Percentiles rank a stretch among this genome's conserved stretches.
Conservation (phyloP, 2,329 filamentous ascomycete genomes). For the Reticulascus tulasneorum region DNA sequence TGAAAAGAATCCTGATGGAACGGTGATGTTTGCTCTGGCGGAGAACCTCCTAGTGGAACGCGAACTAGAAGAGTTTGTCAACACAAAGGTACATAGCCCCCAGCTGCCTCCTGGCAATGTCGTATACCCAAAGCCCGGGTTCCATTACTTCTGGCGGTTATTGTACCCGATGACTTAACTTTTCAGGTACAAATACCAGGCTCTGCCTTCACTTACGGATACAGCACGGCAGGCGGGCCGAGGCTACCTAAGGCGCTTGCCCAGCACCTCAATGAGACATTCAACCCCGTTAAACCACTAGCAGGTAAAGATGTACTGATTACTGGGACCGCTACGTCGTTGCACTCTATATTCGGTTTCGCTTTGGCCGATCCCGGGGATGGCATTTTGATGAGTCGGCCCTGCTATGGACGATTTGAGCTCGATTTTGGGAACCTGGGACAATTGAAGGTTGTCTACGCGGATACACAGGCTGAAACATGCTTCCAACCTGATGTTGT, state of each 20-base stretch:
- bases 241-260: slow-evolving; percentile 29
- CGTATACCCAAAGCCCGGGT: too few relatives aligned
- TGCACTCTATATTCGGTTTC: slow-evolving; percentile 37
- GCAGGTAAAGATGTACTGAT: slow-evolving; percentile 26
- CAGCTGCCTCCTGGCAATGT: too few relatives aligned
- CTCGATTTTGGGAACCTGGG: slow-evolving; percentile 38
- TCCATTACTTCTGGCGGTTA: too few relatives aligned
- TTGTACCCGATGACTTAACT: too few relatives aligned
- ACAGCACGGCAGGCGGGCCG: slow-evolving; percentile 28
- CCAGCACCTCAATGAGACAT: slow-evolving; percentile 32
- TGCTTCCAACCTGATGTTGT: slow-evolving; percentile 40
- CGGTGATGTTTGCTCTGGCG: slow-evolving; percentile 9
- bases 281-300: slow-evolving; percentile 26
- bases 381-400: slow-evolving; percentile 33
- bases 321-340: slow-evolving; percentile 30
- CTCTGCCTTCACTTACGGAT: slow-evolving; percentile 34
- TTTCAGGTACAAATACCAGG: too few relatives aligned
- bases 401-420: slow-evolving; percentile 46
- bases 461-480: slow-evolving; percentile 36
- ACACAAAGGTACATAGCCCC: too few relatives aligned
- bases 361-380: slow-evolving; percentile 32
- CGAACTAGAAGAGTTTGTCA: slow-evolving; percentile 4
- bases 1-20: slow-evolving; percentile 4
- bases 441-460: slow-evolving; percentile 37
- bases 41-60: slow-evolving; percentile 5